Conservation (phyloP, 1,284 basidiomycete genomes). For the Vanrija humicola region DNA sequence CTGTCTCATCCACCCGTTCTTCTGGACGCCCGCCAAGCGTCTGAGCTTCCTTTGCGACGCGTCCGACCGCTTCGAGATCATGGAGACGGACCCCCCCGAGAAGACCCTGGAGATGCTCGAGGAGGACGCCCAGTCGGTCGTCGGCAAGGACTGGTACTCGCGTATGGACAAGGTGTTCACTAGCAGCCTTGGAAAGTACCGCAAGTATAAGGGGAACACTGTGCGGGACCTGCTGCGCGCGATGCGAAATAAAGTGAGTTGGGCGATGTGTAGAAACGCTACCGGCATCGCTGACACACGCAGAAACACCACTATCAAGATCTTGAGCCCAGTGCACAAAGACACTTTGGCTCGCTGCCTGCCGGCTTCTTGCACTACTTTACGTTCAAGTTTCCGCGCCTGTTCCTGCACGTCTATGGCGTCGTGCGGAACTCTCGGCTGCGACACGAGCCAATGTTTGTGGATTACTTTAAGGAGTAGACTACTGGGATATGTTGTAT, state of each 20-base stretch:
- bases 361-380: conserved; percentile 91
- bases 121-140: conserved; percentile 60
- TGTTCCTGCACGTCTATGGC: conserved; percentile 87
- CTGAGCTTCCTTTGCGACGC: conserved; percentile 93
- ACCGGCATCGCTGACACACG: no score
- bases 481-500: no score
- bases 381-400: conserved; percentile 78
- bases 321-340: conserved; percentile 80
- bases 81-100: conserved; percentile 87
- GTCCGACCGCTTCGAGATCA: conserved; percentile 95
- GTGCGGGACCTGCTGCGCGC: conserved; percentile 90
- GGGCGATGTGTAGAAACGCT: no score
- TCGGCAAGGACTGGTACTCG: conserved; percentile 81
- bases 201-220: conserved; percentile 87
- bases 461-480: conserved; percentile 60
- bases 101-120: conserved; percentile 73
- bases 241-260: conserved; percentile 85
- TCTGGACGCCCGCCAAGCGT: conserved; percentile 85
- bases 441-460: conserved; percentile 76
- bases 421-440: conserved; percentile 66
- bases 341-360: conserved; percentile 81
- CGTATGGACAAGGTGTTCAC: conserved; percentile 84
- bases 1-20: conserved; percentile 89
- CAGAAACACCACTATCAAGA: conserved; percentile 96
- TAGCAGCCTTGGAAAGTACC: conserved; percentile 91